Base-by-base conservation (phyloP, 441 rosid species). In the Rhodomyrtus psidioides region DNA sequence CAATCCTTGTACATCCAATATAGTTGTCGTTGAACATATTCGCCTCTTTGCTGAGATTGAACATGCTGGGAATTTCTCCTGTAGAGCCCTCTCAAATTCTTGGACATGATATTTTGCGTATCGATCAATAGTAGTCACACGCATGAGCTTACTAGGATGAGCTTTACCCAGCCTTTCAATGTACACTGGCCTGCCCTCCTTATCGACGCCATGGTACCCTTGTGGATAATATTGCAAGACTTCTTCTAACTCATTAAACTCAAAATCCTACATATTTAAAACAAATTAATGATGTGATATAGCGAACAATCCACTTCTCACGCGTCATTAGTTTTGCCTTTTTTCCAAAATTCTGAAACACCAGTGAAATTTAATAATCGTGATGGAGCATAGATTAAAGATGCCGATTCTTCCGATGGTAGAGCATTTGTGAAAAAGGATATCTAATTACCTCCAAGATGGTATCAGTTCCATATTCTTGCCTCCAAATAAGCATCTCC, bases 401-500 rank as follows among this genome's bases (percentile, higher is more conserved):
- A 21, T 30, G 34, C 12, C 30, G 44, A 19, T 62, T 30, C 16
- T 70, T 70, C 49, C 3, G 9, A 39, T 21, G 79, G n/a, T 21
- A 70, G 49, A 70, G 79, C 79, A 70, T 39, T 39, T 70, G 51
- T 5, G n/a, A 24, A 23, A 54, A 30, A 23, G 59, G 19, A 46
- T 62, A 75, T 55, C 54, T 21, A 53, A 62, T 86, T 89, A 96
- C 99, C 97, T 96, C 95, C 84, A 96, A 57, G 76, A 95, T 95
- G 90, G 96, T 92, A 89, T 97, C 99, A n/a, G 98, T 93, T 81
- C 94, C 97, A 65, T 92, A 94, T 84, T 95, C 98, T 90, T 88
- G 93, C 92, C 99, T 95, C 99, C 99, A 97, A 81, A 90, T 86
- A 86, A 97, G 98, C 99, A 97, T 97, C 87, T 94, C 99, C 87